Conservation (phyloP, 495 filamentous ascomycete genomes). For the Sabuloglossum arenarium region DNA sequence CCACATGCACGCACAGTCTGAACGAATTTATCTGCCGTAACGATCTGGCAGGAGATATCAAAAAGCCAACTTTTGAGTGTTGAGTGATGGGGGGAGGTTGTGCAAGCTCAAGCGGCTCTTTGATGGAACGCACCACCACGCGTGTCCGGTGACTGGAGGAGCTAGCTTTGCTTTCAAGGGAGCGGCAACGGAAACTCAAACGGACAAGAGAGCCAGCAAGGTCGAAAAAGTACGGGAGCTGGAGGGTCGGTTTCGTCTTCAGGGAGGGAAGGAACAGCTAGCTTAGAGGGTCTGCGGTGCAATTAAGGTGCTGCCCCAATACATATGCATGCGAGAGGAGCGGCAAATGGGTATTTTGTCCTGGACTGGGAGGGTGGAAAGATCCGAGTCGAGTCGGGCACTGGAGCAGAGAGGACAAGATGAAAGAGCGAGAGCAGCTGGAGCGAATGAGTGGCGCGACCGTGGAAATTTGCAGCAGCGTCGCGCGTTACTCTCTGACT, state of each 20-base stretch:
- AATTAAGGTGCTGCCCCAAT: conserved; percentile 1
- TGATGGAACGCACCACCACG: neutral
- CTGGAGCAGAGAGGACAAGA: neutral
- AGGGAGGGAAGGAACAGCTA: neutral
- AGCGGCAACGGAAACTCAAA: neutral
- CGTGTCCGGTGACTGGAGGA: neutral
- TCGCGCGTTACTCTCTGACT: no score
- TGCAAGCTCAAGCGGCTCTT: neutral
- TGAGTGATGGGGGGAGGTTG: neutral
- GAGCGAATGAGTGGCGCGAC: neutral
- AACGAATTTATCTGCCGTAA: neutral
- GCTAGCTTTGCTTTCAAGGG: neutral
- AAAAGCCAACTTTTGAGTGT: neutral
- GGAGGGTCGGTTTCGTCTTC: neutral
- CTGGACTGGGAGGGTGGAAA: neutral
- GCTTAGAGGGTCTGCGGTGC: neutral
- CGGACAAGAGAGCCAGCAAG: neutral
- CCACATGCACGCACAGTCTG: neutral
- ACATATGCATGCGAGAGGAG: neutral
- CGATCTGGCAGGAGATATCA: neutral
- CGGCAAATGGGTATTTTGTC: neutral
- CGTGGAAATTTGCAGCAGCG: neutral
- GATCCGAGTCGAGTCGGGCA: neutral
- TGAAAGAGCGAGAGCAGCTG: neutral
- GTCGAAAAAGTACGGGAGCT: neutral